These are phyloP conservation scores for Fragaria iinumae DNA, from an alignment of 306 rosid genomes.

Conservation along the genomic window DNA sequence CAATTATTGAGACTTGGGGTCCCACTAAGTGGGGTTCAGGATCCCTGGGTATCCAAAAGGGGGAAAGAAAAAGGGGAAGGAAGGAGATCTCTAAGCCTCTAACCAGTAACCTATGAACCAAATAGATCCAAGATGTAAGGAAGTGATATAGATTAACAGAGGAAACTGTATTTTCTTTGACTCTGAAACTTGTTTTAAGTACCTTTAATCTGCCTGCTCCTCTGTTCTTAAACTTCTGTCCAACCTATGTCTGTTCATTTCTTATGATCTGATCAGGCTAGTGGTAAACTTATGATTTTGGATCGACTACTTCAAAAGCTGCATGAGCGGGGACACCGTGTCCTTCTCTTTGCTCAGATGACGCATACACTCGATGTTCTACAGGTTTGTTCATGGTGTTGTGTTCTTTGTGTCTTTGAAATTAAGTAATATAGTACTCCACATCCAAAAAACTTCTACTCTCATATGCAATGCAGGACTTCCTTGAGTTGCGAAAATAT, in stretches of 20 bases:
- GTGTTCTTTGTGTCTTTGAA: neutral
- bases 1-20: neutral
- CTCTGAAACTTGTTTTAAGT: neutral
- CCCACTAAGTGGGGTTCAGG: neutral
- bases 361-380: constrained; percentile 93
- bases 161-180: neutral
- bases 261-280: constrained; percentile 55
- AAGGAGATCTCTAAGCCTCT: neutral
- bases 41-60: neutral
- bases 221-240: constrained; percentile 18
- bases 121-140: neutral
- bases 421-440: neutral
- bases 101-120: neutral
- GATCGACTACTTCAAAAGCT: constrained; percentile 86
- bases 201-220: constrained; percentile 13
- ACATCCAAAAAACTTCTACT: constrained; percentile 16
- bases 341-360: constrained; percentile 94
- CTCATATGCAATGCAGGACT: constrained; percentile 54
- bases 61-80: too few relatives aligned
- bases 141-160: neutral
- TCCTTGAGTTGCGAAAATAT: constrained; percentile 71
- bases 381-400: constrained; percentile 51
- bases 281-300: constrained; percentile 84
- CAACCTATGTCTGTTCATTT: constrained; percentile 14
- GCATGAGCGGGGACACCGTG: constrained; percentile 69